phyloP scores from a whole-genome alignment of 2,329 filamentous ascomycete species.

The Aspergillus jensenii region DNA sequence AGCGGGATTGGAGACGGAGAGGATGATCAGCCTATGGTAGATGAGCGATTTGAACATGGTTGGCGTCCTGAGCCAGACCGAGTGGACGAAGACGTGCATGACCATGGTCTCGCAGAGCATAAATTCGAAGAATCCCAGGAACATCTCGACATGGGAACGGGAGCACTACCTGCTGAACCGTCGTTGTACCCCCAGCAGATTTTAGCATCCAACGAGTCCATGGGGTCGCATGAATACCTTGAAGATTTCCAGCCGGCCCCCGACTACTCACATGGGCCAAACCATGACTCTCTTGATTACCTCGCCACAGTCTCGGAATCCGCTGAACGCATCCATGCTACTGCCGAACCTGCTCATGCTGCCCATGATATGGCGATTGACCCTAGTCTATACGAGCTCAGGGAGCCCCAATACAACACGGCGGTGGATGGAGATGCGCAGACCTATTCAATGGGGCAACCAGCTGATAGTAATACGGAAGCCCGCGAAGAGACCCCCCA shows the following conservation, averaged over 20 bases:
- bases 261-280: conserved; percentile 7
- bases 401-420: background rate
- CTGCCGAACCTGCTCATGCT: background rate
- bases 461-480: background rate
- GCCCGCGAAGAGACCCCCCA: background rate
- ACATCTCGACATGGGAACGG: background rate
- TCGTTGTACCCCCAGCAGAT: background rate
- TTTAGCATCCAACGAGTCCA: background rate
- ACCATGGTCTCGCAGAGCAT: background rate
- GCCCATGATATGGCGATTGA: conserved; percentile 10
- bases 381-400: conserved; percentile 9
- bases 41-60: background rate
- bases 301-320: conserved; percentile 15
- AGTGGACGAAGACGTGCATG: background rate
- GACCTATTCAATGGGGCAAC: background rate
- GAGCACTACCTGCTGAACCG: background rate
- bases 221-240: background rate
- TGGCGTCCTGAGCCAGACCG: background rate
- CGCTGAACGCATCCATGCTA: conserved; percentile 9
- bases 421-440: background rate
- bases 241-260: conserved; percentile 1
- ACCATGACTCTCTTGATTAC: conserved; percentile 19
- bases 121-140: background rate
- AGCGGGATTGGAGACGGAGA: background rate
- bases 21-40: background rate